Conservation (phyloP, 1,139 yeast genomes). For the Hyphopichia wangnamkhiaoensis region DNA sequence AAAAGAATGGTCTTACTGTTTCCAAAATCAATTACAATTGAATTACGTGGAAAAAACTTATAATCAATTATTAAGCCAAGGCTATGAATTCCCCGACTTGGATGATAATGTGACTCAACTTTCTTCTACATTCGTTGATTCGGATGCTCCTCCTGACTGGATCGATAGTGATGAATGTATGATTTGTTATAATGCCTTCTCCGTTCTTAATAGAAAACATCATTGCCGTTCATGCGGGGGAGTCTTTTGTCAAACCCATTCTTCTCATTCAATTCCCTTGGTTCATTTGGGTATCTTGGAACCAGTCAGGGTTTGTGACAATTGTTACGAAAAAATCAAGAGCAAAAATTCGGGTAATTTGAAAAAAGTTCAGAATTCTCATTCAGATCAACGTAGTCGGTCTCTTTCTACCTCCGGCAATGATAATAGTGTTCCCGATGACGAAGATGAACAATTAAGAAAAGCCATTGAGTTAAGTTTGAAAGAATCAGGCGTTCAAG, state of each 20-base stretch:
- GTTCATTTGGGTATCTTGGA: constrained; percentile 85
- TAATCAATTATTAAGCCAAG: constrained; percentile 59
- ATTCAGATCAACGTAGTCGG: constrained; percentile 2
- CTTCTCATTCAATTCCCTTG: constrained; percentile 66
- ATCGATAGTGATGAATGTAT: constrained; percentile 93
- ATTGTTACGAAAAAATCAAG: constrained; percentile 66
- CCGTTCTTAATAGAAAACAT: constrained; percentile 86
- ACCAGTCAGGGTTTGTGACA: constrained; percentile 93
- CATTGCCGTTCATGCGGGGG: constrained; percentile 98
- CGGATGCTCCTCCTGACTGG: constrained; percentile 98
- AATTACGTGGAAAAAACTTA: constrained; percentile 66
- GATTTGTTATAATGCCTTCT: constrained; percentile 82
- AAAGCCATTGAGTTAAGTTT: constrained; percentile 79
- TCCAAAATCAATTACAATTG: constrained; percentile 68
- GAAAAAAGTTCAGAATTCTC: constrained; percentile 1
- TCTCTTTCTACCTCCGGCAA: neutral
- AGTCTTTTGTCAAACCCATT: constrained; percentile 83
- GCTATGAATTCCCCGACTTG: constrained; percentile 67
- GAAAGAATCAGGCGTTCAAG: constrained; percentile 46
- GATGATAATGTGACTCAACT: constrained; percentile 28
- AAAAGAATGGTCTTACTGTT: constrained; percentile 77
- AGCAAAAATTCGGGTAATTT: constrained; percentile 23
- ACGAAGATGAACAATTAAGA: constrained; percentile 76
- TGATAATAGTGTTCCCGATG: constrained; percentile 26
- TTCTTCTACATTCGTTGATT: constrained; percentile 65